These are phyloP conservation scores for Alnus rubra DNA, from an alignment of 306 rosid species.

Conservation along the genomic window DNA sequence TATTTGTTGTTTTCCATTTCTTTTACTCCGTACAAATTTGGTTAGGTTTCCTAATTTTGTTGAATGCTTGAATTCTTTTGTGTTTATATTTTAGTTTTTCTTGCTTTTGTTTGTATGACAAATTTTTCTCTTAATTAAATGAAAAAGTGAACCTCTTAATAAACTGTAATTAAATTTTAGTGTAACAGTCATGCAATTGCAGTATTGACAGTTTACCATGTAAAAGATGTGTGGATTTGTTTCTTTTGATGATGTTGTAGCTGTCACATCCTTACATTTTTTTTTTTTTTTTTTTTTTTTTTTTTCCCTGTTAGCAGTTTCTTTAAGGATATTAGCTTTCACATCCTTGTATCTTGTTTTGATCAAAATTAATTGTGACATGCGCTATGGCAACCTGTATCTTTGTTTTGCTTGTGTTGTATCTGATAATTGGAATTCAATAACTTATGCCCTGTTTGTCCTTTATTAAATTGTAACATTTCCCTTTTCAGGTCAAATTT, in stretches of 20 bases:
- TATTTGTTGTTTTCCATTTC: neutral
- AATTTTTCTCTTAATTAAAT: neutral
- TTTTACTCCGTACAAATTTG: neutral
- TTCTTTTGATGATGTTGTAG: neutral
- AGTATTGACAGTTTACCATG: neutral
- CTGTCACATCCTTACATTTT: slow-evolving; percentile 2
- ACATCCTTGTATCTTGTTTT: neutral
- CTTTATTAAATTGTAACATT: slow-evolving; percentile 20
- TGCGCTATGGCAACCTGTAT: neutral
- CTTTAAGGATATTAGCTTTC: neutral
- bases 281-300: neutral
- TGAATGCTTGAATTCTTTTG: too few relatives aligned
- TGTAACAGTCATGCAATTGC: neutral
- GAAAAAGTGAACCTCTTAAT: neutral
- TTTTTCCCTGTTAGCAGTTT: neutral
- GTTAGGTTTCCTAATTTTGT: neutral
- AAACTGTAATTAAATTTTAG: neutral
- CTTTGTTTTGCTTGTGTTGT: neutral
- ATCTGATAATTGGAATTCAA: neutral
- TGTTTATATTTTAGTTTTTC: too few relatives aligned
- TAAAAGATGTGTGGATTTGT: neutral
- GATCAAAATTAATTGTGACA: neutral
- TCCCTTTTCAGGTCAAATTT: slow-evolving; percentile 75
- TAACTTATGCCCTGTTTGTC: neutral
- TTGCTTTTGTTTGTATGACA: neutral